Evolutionary conservation across 228 moss, liverwort and hornwort genomes (phyloP), one percentile per base, ranked within the genome.

Genomic region (Sphagnum magellanicum): DNA sequence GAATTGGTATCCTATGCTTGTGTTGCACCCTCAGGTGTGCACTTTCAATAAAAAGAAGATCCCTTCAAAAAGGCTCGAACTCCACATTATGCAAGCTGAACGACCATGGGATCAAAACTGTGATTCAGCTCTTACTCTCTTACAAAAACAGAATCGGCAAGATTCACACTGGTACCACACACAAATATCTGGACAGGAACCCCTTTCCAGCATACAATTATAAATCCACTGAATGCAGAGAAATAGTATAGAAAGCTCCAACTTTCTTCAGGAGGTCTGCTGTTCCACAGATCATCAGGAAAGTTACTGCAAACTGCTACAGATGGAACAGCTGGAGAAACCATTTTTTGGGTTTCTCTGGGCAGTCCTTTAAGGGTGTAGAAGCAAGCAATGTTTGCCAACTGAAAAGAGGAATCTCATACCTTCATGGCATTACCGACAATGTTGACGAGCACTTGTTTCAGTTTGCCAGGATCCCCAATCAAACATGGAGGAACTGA

Each of bases 361-460:
- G 32, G 0, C 32, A 32, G 32, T 32, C 32, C 32, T 32, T 32
- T 32, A 32, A 32, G 32, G 32, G 32, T 32, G 32, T 32, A 32
- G 32, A 32, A 32, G 32, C 32, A 32, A 32, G 32, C 32, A 32
- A 32, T 32, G 32, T 32, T 32, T 32, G 32, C 32, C 69, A 58
- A 8, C 12, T 4, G 4, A 55, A 55, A 8, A 55, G 55, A 8
- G 8, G 12, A 8, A 55, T 55, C 55, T 55, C 67, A 11, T 65
- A 86, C 85, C 85, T 86, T 86, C 68, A 86, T 75, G 59, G 85
- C 77, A 66, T 86, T 86, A 15, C 85, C 85, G 16, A 86, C 79
- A 2, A 86, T 79, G 50, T 86, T 86, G 68, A 86, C 82, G 52
- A 86, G 65, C 63, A 81, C 78, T 78, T 82, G 82, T 17, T 73